These are phyloP conservation scores for Coemansia sp. DNA, from an alignment of 371 early-diverging fungal species.

Conservation along the genomic window DNA sequence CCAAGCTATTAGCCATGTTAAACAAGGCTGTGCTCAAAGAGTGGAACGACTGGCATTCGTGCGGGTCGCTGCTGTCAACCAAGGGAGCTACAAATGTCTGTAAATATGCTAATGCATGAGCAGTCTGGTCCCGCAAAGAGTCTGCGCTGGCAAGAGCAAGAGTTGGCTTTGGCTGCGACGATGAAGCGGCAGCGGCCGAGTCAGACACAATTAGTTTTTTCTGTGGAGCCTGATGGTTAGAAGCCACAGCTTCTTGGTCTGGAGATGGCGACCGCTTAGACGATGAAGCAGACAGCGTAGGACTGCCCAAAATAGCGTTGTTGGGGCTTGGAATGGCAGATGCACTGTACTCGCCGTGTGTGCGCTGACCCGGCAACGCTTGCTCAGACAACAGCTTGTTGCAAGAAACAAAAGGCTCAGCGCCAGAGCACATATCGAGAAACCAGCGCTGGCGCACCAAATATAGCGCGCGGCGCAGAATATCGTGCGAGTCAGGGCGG, in stretches of 20 bases:
- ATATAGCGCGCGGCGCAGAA: constrained; percentile 41
- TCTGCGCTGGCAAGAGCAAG: neutral
- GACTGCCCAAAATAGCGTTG: constrained; percentile 6
- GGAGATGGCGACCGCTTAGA: constrained; percentile 14
- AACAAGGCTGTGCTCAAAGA: constrained; percentile 44
- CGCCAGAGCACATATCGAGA: constrained; percentile 48
- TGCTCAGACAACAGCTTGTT: neutral
- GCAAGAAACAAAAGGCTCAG: neutral
- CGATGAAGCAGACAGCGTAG: constrained; percentile 3
- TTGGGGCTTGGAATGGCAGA: constrained; percentile 48
- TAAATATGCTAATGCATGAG: constrained; percentile 27
- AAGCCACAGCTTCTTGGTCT: neutral
- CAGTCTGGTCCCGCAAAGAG: constrained; percentile 2
- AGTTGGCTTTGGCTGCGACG: neutral
- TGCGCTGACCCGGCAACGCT: neutral
- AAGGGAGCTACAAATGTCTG: constrained; percentile 36
- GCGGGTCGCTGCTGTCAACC: constrained; percentile 25
- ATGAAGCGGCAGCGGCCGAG: neutral
- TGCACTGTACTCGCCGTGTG: constrained; percentile 14
- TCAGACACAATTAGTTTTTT: constrained; percentile 1
- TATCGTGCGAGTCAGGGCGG: constrained; percentile 35
- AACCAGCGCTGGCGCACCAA: constrained; percentile 49
- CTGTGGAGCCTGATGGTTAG: neutral
- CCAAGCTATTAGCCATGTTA: constrained; percentile 7
- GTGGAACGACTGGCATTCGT: constrained; percentile 41